Evolutionary conservation across 169 alveolate genomes (phyloP), one percentile per base, ranked within the genome.

Genomic region (Plasmodium knowlesi): DNA sequence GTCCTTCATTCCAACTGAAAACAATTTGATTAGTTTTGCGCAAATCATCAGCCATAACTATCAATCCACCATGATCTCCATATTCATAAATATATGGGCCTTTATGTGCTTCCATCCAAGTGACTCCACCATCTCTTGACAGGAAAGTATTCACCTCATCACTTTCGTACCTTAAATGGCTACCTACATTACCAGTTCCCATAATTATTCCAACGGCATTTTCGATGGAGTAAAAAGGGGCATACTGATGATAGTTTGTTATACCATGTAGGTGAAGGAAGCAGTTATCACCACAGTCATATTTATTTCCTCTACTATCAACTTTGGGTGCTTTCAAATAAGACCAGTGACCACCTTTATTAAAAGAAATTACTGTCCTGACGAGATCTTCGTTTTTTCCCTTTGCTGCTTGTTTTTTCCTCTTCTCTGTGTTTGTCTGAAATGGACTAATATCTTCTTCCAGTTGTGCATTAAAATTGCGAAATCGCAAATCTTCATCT

Each of bases 41-140:
- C 70, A 96, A 96, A 94, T 98, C 99, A 67, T 98, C 98, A 0
- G 99, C 99, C 99, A 99, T 98, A 46, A 99, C 99, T 12, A 99
- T 96, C 28, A 99, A 95, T 3, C 99, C 99, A n/a, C 99, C 99
- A 95, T 98, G 99, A 91, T 99, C 99, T 5, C 99, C 99, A 28
- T 98, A 97, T 96, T 99, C 99, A 96, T 98, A 99, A 81, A 99
- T 98, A 95, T 97, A 98, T 30, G 99, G 99, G 16, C 99, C 99
- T 96, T 98, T 98, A 95, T 97, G 99, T 0, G 99, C 99, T 95
- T 99, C 99, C 32, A 93, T 83, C 99, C 99, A 99, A 9, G 99
- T 98, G 16, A 98, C 98, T 0, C 99, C 99, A 1, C 99, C 99
- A 94, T 99, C 99, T 74, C 99, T 96, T 43, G 99, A 97, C 72